Evolutionary conservation across 2,329 filamentous ascomycete genomes (phyloP), one percentile per base, ranked within the genome.

Genomic region (Dothistroma septosporum): DNA sequence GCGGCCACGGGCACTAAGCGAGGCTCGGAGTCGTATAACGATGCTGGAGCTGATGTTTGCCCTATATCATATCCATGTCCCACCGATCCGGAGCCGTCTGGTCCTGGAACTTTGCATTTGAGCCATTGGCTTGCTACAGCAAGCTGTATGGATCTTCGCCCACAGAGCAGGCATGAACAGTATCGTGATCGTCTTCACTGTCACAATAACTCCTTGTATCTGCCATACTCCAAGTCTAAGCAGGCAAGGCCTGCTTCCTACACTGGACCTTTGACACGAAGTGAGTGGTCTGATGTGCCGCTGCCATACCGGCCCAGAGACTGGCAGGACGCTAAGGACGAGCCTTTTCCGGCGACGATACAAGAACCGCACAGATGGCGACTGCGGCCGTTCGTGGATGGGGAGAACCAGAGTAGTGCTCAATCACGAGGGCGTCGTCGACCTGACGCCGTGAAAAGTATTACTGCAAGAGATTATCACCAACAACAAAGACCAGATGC

Each of bases 231-330:
- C 6, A 11, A 32, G n/a, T 19, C 8, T 11, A 35, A 21, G 16
- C 28, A 35, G n/a, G 31, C 24, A 21, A 53, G 28, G 16, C 50
- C 28, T 31, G 50, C 50, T 32, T 53, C 50, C 12, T 35, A 35
- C 21, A n/a, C 28, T 31, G 50, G 50, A 6, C 8, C 50, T 35
- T 35, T 53, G 21, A 14, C 66, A 44, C 62, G 66, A 48, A 61
- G 55, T n/a, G 66, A 69, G 58, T 66, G 67, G 64, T 55, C 66
- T 48, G 55, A 64, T 14, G 48, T 65, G 24, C 61, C 66, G 10
- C 46, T 63, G 16, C 55, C 64, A 10, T 66, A 65, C 50, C 63
- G 65, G 31, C 65, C 68, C 44, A 55, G 57, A 16, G 60, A 67
- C 33, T 65, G 61, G 61, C 53, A 57, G 22, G 61, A 64, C 22